A percentile compares a stretch with the other conserved stretches of the same genome.
Conservation (phyloP, 163 green algal species). For the Botryococcus braunii region DNA sequence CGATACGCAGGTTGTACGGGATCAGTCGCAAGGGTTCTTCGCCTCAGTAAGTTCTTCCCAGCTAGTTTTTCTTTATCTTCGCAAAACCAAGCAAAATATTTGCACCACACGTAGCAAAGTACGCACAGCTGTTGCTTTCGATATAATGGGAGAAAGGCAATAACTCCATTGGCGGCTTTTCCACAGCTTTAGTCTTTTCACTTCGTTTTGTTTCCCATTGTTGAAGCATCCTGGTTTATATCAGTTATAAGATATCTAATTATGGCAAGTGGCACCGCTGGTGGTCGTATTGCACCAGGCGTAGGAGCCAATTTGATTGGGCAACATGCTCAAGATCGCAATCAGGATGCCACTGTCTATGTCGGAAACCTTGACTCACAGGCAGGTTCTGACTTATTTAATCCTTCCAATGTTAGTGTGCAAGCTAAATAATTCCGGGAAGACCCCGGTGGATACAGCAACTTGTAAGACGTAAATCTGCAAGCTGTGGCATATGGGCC, state of each 20-base stretch:
- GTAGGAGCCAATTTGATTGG: slow-evolving; percentile 83
- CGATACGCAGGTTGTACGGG: too few species aligned
- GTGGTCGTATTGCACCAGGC: slow-evolving; percentile 78
- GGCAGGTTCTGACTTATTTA: slow-evolving; percentile 19
- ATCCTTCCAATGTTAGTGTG: neutral
- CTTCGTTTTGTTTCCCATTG: neutral
- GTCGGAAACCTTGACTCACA: slow-evolving; percentile 90
- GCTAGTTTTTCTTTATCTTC: too few species aligned
- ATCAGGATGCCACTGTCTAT: slow-evolving; percentile 92
- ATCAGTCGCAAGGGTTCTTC: too few species aligned
- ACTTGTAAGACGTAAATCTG: too few species aligned
- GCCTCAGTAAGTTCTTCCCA: too few species aligned
- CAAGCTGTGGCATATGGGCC: neutral
- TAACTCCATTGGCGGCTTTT: neutral
- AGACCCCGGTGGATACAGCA: neutral
- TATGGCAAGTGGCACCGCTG: slow-evolving; percentile 17
- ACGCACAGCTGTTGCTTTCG: neutral
- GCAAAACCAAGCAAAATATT: too few species aligned
- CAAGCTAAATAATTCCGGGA: neutral
- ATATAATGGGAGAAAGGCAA: neutral
- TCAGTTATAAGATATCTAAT: neutral
- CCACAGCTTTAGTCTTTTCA: neutral
- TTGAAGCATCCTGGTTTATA: neutral
- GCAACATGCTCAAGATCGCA: slow-evolving; percentile 54
- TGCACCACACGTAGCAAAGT: too few species aligned